Conservation (phyloP, 164 flowering plant genomes). For the Akebia trifoliata region DNA sequence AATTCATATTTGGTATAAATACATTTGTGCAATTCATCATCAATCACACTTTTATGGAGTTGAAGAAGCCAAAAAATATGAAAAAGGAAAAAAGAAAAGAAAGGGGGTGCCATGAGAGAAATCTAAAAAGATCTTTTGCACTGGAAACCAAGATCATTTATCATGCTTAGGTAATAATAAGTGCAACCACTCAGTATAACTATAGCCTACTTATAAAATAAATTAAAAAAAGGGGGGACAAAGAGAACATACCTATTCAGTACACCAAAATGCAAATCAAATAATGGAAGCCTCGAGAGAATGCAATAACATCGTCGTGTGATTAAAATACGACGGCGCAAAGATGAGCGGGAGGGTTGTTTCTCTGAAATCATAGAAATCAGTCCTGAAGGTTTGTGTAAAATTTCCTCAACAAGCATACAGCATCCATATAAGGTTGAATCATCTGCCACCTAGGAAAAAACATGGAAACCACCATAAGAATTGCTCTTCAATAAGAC, state of each 20-base stretch:
- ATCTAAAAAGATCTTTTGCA: not conserved
- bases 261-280: conserved; percentile 90
- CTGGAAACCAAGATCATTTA: not conserved
- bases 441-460: conserved; percentile 81
- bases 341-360: conserved; percentile 34
- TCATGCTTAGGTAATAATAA: too few species aligned
- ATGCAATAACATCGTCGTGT: conserved; percentile 98
- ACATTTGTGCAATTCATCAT: not conserved
- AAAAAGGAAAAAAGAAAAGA: too few species aligned
- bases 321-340: conserved; percentile 67
- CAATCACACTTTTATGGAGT: not conserved
- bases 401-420: conserved; percentile 81
- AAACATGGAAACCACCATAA: conserved; percentile 1
- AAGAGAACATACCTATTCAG: conserved; percentile 59
- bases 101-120: not conserved
- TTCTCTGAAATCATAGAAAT: conserved; percentile 68
- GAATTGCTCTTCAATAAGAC: conserved; percentile 1
- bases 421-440: conserved; percentile 98
- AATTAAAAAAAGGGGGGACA: not conserved
- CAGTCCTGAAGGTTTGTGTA: conserved; percentile 81
- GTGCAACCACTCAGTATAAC: too few species aligned
- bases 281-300: conserved; percentile 91
- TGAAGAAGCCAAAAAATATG: conserved; percentile 1
- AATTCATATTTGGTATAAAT: not conserved
- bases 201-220: too few species aligned